phyloP scores from a whole-genome alignment of 305 asterid genomes.

The Fraxinus sp. region DNA sequence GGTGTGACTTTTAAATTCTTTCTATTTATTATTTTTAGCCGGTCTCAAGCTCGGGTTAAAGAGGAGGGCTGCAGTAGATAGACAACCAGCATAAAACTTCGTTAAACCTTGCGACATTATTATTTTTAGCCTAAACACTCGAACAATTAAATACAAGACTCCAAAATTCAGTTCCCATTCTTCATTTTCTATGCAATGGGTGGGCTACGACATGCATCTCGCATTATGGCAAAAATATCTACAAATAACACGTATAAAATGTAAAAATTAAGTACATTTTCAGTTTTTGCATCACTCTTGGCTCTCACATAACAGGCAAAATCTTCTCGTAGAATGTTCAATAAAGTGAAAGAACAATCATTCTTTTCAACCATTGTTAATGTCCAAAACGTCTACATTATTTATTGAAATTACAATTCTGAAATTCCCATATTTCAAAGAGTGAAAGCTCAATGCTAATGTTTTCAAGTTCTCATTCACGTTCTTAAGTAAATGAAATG shows the following conservation, averaged over 20 bases:
- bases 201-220: background rate
- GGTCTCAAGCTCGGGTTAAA: background rate
- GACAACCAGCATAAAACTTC: background rate
- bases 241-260: background rate
- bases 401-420: background rate
- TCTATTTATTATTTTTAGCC: background rate
- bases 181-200: background rate
- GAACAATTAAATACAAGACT: background rate
- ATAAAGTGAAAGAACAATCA: background rate
- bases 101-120: background rate
- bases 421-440: background rate
- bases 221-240: background rate
- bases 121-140: background rate
- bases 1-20: background rate
- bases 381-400: background rate
- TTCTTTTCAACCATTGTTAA: background rate
- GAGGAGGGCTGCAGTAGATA: background rate
- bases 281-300: background rate
- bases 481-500: background rate
- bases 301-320: background rate
- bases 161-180: background rate
- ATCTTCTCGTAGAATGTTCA: background rate
- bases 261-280: background rate
- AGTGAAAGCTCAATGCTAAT: background rate
- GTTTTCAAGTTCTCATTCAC: background rate